Evolutionary conservation across 2,329 filamentous ascomycete species (phyloP).

Genomic region (Calonectria pteridis): DNA sequence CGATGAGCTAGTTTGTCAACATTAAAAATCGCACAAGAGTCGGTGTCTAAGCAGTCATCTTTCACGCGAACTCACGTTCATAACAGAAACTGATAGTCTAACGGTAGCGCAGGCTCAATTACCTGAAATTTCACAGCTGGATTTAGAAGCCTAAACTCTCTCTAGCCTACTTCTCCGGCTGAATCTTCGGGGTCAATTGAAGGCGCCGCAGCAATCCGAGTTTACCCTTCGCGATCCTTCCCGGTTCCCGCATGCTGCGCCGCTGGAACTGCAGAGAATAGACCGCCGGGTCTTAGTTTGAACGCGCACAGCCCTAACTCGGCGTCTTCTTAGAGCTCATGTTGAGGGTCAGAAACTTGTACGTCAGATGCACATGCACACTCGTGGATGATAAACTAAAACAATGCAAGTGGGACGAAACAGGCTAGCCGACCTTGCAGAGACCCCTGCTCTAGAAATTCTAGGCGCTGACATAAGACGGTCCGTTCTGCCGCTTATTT

Average conservation of each 20-base stretch:
- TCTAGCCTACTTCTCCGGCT: background rate
- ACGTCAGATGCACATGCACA: conserved; percentile 15
- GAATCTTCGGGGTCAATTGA: background rate
- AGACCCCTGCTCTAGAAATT: background rate
- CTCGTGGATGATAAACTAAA: background rate
- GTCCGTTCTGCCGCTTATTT: conserved; percentile 13
- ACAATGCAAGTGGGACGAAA: background rate
- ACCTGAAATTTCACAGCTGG: too few relatives aligned
- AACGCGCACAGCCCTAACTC: background rate
- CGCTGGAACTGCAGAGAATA: background rate
- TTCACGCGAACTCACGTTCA: background rate
- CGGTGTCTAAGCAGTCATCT: background rate
- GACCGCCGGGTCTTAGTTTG: conserved; percentile 1
- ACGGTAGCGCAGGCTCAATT: background rate
- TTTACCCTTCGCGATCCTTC: conserved; percentile 25
- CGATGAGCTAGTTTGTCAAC: background rate
- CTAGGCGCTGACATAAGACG: conserved; percentile 10
- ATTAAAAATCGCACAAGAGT: background rate
- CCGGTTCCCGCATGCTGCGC: conserved; percentile 11
- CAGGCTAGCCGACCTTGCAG: background rate
- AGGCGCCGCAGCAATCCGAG: background rate
- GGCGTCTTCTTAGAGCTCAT: background rate
- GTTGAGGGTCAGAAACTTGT: conserved; percentile 1
- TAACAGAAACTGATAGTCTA: background rate
- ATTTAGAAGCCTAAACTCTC: too few relatives aligned